Conservation (phyloP, 306 rosid species). For the Prunus campanulata region DNA sequence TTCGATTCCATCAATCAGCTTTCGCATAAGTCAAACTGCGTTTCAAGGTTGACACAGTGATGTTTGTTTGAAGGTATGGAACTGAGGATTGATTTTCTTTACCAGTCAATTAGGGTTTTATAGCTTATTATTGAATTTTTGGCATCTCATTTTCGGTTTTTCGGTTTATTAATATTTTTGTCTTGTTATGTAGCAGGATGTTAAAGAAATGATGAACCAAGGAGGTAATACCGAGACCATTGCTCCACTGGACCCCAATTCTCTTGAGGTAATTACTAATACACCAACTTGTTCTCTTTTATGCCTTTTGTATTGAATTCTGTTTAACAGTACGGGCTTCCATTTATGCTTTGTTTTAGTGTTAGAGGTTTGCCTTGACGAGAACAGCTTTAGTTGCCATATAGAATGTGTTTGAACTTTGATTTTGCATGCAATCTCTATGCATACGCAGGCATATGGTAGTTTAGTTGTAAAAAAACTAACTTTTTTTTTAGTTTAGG, state of each 20-base stretch:
- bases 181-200: constrained; percentile 38
- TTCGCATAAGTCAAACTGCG: constrained; percentile 6
- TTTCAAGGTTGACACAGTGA: constrained; percentile 10
- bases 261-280: constrained; percentile 54
- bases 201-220: constrained; percentile 62
- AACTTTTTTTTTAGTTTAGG: not conserved
- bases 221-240: constrained; percentile 74
- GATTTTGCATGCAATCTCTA: not conserved
- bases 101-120: constrained; percentile 56
- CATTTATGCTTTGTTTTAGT: not conserved
- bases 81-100: constrained; percentile 23
- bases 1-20: constrained; percentile 22
- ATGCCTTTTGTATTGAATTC: not conserved
- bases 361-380: not conserved
- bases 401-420: constrained; percentile 12
- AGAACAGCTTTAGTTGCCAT: not conserved
- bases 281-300: not conserved
- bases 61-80: constrained; percentile 42
- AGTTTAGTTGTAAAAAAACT: not conserved
- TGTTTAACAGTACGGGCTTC: not conserved
- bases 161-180: constrained; percentile 13
- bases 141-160: not conserved
- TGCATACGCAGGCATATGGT: not conserved
- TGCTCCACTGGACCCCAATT: constrained; percentile 50
- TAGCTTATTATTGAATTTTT: constrained; percentile 17